Percentiles rank a stretch among this genome's conserved stretches.
These are phyloP conservation scores for Exobasidium cylindrosporum DNA, from an alignment of 1,284 basidiomycete species.

Conservation along the genomic window DNA sequence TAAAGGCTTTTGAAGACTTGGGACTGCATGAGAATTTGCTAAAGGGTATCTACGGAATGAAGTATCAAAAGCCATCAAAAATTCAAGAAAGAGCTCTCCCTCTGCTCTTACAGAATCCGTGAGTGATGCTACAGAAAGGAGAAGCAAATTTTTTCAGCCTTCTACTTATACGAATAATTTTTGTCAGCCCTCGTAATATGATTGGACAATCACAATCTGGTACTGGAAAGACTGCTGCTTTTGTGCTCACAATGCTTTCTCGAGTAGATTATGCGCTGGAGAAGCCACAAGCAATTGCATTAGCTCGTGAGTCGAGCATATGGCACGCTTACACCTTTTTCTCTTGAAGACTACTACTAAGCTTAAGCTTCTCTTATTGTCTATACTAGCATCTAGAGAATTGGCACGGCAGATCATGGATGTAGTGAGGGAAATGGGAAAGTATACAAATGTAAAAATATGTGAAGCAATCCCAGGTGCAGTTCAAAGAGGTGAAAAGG, in stretches of 20 bases:
- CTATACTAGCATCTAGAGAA: conserved; percentile 77
- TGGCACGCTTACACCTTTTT: too few relatives aligned
- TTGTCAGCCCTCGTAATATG: conserved; percentile 82
- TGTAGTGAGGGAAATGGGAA: conserved; percentile 89
- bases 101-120: conserved; percentile 86
- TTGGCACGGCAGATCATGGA: conserved; percentile 96
- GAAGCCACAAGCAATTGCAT: conserved; percentile 67
- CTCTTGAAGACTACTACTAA: not conserved
- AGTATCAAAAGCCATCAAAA: conserved; percentile 96
- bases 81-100: conserved; percentile 97
- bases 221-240: conserved; percentile 98
- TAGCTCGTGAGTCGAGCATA: conserved; percentile 36
- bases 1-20: conserved; percentile 80
- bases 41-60: conserved; percentile 94
- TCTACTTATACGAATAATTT: conserved; percentile 1
- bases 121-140: conserved; percentile 44
- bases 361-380: not conserved
- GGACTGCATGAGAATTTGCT: conserved; percentile 67
- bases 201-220: conserved; percentile 99
- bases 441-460: conserved; percentile 86
- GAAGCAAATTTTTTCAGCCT: not conserved
- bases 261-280: conserved; percentile 80
- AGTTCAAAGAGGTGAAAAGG: conserved; percentile 66
- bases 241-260: conserved; percentile 94
- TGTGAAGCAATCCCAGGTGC: conserved; percentile 89